These are phyloP conservation scores for Helianthus annuus DNA, from an alignment of 129 eudicot genomes.

Conservation along the genomic window HanXRQr2.0-SUNRISE NC_035449.2:50835013-50835512, in stretches of 20 bases:
- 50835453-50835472: too few species aligned
- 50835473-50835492: too few species aligned
- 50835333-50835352: neutral
- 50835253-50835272: too few species aligned
- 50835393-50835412: too few species aligned
- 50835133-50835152: neutral
- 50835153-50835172: neutral
- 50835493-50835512: too few species aligned
- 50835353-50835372: neutral
- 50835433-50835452: too few species aligned
- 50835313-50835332: neutral
- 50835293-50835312: neutral
- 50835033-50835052: too few species aligned
- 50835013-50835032: too few species aligned
- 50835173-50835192: neutral
- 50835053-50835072: too few species aligned
- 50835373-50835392: too few species aligned
- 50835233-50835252: neutral
- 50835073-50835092: neutral
- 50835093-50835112: neutral
- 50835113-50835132: neutral
- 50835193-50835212: neutral
- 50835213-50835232: neutral
- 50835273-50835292: neutral
- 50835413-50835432: too few species aligned